Conservation (phyloP, 495 filamentous ascomycete species). For the Penicillium herquei region DNA sequence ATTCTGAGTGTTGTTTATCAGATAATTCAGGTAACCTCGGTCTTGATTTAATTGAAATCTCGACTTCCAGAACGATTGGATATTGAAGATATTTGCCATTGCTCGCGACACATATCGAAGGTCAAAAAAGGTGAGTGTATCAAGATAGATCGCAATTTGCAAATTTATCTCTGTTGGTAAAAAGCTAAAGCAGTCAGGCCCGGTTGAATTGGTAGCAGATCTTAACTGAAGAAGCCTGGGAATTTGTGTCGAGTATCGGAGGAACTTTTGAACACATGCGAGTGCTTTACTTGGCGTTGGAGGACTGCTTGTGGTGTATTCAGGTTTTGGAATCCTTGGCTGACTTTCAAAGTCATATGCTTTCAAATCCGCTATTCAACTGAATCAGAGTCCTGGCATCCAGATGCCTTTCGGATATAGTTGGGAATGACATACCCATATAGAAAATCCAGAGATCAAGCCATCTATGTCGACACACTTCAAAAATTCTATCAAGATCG, state of each 20-base stretch:
- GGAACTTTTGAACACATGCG: not conserved
- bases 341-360: no score
- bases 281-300: no score
- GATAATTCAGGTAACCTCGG: not conserved
- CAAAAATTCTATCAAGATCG: not conserved
- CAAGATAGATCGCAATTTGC: not conserved
- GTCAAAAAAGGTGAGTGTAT: not conserved
- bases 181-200: not conserved
- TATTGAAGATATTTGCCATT: not conserved
- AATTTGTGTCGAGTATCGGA: not conserved
- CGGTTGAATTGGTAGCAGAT: no score
- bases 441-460: no score
- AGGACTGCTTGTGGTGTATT: no score
- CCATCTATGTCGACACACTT: no score
- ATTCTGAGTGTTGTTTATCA: not conserved
- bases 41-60: not conserved
- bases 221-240: not conserved
- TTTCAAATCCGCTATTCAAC: no score
- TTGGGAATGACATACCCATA: no score
- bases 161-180: not conserved
- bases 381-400: no score
- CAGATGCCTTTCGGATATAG: no score
- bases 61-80: constrained; percentile 2
- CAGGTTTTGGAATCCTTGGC: no score
- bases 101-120: not conserved